phyloP scores from a whole-genome alignment of 1,139 yeast species.

The Protomyces inouyei region DNA sequence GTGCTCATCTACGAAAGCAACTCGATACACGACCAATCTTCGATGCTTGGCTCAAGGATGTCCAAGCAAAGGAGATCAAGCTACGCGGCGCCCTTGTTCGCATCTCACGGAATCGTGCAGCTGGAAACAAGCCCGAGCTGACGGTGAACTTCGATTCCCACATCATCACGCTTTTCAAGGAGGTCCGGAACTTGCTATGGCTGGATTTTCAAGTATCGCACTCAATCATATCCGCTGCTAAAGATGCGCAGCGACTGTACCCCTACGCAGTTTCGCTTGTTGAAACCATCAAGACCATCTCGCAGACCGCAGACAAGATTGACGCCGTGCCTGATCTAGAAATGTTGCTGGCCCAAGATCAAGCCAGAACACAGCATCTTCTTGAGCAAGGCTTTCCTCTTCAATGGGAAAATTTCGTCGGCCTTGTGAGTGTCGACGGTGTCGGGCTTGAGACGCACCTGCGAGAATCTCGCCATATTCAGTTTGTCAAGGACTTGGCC shows the following conservation, averaged over 20 bases:
- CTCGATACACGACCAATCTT: conserved; percentile 46
- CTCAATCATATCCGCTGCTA: conserved; percentile 44
- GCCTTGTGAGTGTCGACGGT: conserved; percentile 32
- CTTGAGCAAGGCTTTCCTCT: conserved; percentile 33
- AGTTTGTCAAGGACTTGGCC: conserved; percentile 45
- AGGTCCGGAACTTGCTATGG: conserved; percentile 50
- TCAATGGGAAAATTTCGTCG: conserved; percentile 50
- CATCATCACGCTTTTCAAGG: conserved; percentile 48
- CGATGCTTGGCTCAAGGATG: conserved; percentile 48
- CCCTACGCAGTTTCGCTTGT: conserved; percentile 56
- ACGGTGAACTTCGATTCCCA: conserved; percentile 51
- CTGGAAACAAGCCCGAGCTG: conserved; percentile 33
- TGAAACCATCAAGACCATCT: conserved; percentile 47
- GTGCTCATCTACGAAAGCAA: conserved; percentile 46
- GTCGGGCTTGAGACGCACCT: conserved; percentile 3
- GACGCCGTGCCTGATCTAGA: conserved; percentile 44
- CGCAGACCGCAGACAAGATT: conserved; percentile 34
- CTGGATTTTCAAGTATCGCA: conserved; percentile 61
- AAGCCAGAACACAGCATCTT: conserved; percentile 39
- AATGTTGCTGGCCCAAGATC: conserved; percentile 46
- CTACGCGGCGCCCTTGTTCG: conserved; percentile 45
- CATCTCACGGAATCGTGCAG: conserved; percentile 35
- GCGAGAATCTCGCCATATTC: conserved; percentile 33
- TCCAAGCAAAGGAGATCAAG: conserved; percentile 34
- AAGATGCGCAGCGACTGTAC: conserved; percentile 48